Base-by-base conservation (phyloP, 2,329 filamentous ascomycete species). In the Purpureocillium lavendulum region DNA sequence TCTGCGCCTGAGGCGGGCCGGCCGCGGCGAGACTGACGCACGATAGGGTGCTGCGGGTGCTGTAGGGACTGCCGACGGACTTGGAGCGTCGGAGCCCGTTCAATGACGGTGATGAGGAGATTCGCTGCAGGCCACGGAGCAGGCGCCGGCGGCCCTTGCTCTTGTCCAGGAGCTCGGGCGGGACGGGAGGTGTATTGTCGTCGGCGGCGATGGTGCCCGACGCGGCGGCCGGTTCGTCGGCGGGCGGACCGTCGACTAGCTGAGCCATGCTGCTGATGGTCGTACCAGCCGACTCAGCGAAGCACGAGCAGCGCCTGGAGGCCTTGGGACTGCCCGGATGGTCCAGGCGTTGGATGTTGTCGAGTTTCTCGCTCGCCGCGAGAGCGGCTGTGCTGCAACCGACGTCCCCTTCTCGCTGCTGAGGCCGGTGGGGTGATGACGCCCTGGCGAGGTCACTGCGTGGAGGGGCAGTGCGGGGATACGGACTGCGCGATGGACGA, bases 91-190 rank as follows among this genome's bases (percentile, higher is more conserved):
- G 73, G 39, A 80, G 60, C 42, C 75, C 75, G 31, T 74, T 69
- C 37, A 94, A 65, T 13, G 84, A 85, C 1, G 84, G 81, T 7
- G 82, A 87, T 0, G 87, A 94, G 10, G 85, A 82, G 54, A 94
- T 90, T 42, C 86, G 81, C 45, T 90, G 82, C 36, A 94, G 71
- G 26, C 81, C 78, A 46, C 80, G 79, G 14, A 94, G 67, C 28
- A 94, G 62, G 43, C 81, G 77, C 51, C 81, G 77, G 35, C 84
- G 77, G 39, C 78, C 75, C 57, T 81, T 87, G 41, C 75, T 67
- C 60, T 82, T 87, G 18, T 47, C 34, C 35, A 54, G 48, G 39
- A 51, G 43, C 26, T 58, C 56, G 47, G 53, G 48, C 33, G 48
- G 46, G 35, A 49, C 42, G 31, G 47, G 43, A 26, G 54, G 49